phyloP scores from a whole-genome alignment of 2,329 filamentous ascomycete genomes.

The Penicillium oxalicum region DNA sequence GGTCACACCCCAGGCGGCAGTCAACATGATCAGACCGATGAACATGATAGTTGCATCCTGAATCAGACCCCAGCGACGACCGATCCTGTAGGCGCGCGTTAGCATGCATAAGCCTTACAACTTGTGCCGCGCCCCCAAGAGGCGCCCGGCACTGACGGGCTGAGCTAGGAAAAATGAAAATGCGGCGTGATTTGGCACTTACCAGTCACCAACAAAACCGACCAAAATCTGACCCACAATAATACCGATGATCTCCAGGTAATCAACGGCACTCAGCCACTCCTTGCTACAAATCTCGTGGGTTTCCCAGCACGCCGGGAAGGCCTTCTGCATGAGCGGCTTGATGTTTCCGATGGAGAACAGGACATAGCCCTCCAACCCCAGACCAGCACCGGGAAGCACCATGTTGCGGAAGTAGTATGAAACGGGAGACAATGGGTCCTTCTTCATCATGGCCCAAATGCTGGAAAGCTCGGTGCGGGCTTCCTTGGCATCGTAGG shows the following conservation, averaged over 20 bases:
- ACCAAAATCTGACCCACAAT: slow-evolving; percentile 89
- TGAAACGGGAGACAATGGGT: slow-evolving; percentile 74
- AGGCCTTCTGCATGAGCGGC: slow-evolving; percentile 70
- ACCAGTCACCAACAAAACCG: slow-evolving; percentile 69
- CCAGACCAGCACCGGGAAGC: slow-evolving; percentile 83
- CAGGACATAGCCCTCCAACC: slow-evolving; percentile 89
- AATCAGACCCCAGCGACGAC: slow-evolving; percentile 89
- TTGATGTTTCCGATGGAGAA: slow-evolving; percentile 95
- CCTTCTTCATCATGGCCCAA: slow-evolving; percentile 75
- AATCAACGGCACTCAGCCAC: slow-evolving; percentile 80
- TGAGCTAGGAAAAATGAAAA: neutral
- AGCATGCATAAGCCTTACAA: neutral
- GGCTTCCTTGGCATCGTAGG: slow-evolving; percentile 66
- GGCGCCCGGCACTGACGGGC: no score
- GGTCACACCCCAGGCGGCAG: slow-evolving; percentile 78
- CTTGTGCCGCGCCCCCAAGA: no score
- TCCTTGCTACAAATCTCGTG: slow-evolving; percentile 63
- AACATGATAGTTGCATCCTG: slow-evolving; percentile 96
- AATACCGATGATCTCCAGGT: slow-evolving; percentile 90
- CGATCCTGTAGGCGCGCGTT: slow-evolving; percentile 54
- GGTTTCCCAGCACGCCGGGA: slow-evolving; percentile 70
- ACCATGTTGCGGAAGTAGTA: slow-evolving; percentile 90
- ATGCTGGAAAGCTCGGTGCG: slow-evolving; percentile 61
- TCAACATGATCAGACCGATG: slow-evolving; percentile 83
- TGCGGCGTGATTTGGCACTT: slow-evolving; percentile 16